phyloP scores from a whole-genome alignment of 352 stramenopile genomes.

The Globisporangium cylindrosporum region DNA sequence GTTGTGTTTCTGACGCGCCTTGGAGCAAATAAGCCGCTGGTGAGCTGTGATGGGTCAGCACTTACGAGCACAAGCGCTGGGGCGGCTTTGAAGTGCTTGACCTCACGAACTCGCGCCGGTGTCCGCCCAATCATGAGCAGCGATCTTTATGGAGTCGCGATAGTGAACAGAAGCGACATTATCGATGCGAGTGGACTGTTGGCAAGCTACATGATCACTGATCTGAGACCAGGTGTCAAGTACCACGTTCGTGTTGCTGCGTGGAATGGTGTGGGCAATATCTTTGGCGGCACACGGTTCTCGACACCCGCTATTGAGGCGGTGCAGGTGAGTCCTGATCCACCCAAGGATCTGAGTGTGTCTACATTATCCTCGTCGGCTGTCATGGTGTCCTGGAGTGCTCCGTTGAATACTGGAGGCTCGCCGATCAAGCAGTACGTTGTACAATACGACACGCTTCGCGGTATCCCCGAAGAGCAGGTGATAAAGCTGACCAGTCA shows the following conservation, averaged over 20 bases:
- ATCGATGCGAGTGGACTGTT: constrained; percentile 20
- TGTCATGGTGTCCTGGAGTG: constrained; percentile 49
- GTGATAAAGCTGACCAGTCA: constrained; percentile 37
- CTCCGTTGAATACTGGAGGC: constrained; percentile 53
- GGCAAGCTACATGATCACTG: constrained; percentile 30
- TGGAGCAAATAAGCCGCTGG: constrained; percentile 47
- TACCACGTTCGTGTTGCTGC: constrained; percentile 92
- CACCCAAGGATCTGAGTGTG: constrained; percentile 48
- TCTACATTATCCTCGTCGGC: constrained; percentile 28
- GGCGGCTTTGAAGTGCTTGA: constrained; percentile 35
- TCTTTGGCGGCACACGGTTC: constrained; percentile 79
- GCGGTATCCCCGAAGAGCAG: constrained; percentile 62
- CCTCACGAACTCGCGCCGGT: constrained; percentile 32
- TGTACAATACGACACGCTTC: constrained; percentile 61
- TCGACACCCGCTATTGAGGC: constrained; percentile 69
- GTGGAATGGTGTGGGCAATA: constrained; percentile 89
- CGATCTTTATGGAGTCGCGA: constrained; percentile 47
- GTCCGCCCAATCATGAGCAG: constrained; percentile 79
- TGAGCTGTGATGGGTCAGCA: constrained; percentile 40
- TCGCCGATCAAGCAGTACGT: constrained; percentile 41
- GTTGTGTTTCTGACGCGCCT: constrained; percentile 67
- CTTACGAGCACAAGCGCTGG: constrained; percentile 43
- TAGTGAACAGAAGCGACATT: constrained; percentile 43
- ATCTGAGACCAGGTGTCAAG: constrained; percentile 32
- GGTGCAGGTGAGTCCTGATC: constrained; percentile 35